Evolutionary conservation across 176 grass and related monocot species (phyloP), one percentile per base, ranked within the genome.

Genomic region (Triticum urartu): DNA sequence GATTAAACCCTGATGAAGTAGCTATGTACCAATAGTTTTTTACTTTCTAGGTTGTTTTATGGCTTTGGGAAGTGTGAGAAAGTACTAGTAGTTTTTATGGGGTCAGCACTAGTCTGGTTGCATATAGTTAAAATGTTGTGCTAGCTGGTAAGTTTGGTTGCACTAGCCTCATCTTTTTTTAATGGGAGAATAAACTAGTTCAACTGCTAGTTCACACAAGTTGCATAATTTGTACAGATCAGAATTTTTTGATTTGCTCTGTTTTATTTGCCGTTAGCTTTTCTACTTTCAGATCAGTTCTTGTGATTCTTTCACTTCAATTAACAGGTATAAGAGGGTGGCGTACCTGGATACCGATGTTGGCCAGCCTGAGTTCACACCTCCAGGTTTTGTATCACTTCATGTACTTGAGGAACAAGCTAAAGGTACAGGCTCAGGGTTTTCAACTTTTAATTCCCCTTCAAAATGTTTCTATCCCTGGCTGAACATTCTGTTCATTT

Each of bases 331-430:
- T 75, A 82, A 89, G 39, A 97, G 35, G 62, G 91, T 93, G 10
- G 91, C 84, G 5, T 96, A 90, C 84, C 56, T 96, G 87, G 89
- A 96, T 84, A 96, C 83, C 22, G 94, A 96, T 90, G 91, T 96
- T 75, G 94, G 94, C 39, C 94, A 96, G 82, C 87, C 94, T 66
- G 94, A 93, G 58, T 96, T 96, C 81, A 91, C 87, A 1, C 38
- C 91, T 85, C 89, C 91, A 40, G 94, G 94, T 11, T 93, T 90
- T 74, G 76, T 96, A 9, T 93, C 91, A 75, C 87, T 96, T 91
- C 94, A 93, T 80, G 78, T 96, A 48, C 66, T 93, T 60, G 91
- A 91, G 48, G 67, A 96, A 79, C 68, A 91, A 64, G 39, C 86
- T 66, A 81, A 84, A 91, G 91, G 94, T 91, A 3, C 33, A 30